These are phyloP conservation scores for Psidium guajava DNA, from an alignment of 345 rosid genomes.

Conservation along the genomic window DNA sequence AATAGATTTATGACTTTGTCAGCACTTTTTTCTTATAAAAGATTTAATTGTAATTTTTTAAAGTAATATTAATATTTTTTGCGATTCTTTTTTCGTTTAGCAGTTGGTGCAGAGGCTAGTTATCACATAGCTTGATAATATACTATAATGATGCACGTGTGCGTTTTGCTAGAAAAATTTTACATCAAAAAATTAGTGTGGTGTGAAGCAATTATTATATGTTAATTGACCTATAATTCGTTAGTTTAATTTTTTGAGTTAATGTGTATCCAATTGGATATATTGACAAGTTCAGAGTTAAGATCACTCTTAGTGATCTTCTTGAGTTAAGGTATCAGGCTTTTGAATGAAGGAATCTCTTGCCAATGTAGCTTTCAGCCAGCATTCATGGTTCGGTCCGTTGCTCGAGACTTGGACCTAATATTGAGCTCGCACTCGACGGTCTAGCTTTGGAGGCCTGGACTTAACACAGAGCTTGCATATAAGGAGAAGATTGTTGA, in stretches of 20 bases:
- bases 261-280: fast-evolving
- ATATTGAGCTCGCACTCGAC: fast-evolving
- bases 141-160: background rate
- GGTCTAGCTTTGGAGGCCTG: background rate
- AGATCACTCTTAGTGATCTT: background rate
- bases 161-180: background rate
- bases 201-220: background rate
- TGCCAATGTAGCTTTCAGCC: background rate
- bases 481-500: no score
- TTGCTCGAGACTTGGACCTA: background rate
- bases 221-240: fast-evolving
- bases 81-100: background rate
- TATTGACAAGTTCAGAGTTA: fast-evolving
- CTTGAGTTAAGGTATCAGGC: background rate
- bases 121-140: background rate
- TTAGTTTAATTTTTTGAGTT: background rate
- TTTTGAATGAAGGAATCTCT: background rate
- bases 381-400: background rate
- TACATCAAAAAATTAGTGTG: background rate
- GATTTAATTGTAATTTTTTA: background rate
- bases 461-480: no score
- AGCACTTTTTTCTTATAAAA: background rate
- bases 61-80: background rate
- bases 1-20: no score
- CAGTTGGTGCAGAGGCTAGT: fast-evolving